These are phyloP conservation scores for Lentinula aciculospora DNA, from an alignment of 768 basidiomycete genomes.

Conservation along the genomic window DNA sequence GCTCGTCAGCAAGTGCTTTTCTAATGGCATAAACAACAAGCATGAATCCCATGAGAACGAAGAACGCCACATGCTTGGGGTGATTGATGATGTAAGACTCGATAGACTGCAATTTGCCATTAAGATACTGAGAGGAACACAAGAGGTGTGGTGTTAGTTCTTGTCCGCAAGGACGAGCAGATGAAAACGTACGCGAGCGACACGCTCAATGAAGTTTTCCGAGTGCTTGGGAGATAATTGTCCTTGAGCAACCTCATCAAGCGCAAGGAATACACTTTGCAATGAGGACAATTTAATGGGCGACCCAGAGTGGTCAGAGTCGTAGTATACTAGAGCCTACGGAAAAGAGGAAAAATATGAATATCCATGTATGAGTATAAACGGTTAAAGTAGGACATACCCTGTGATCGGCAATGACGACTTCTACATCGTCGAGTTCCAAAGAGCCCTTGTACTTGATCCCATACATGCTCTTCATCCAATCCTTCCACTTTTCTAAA, in stretches of 20 bases:
- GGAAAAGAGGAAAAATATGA: background rate
- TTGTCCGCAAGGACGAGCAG: background rate
- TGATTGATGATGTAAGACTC: slow-evolving; percentile 31
- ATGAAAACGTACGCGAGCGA: slow-evolving; percentile 43
- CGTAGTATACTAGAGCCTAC: slow-evolving; percentile 73
- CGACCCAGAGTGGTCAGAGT: slow-evolving; percentile 51
- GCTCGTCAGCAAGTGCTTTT: slow-evolving; percentile 19
- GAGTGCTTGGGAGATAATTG: slow-evolving; percentile 53
- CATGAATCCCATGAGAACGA: slow-evolving; percentile 22
- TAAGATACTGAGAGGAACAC: slow-evolving; percentile 29
- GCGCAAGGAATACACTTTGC: slow-evolving; percentile 54
- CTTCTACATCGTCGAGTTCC: slow-evolving; percentile 30
- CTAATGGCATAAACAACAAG: slow-evolving; percentile 23
- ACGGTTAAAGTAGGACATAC: slow-evolving; percentile 32
- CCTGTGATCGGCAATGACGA: slow-evolving; percentile 80
- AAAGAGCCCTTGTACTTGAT: slow-evolving; percentile 27
- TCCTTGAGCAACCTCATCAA: slow-evolving; percentile 59
- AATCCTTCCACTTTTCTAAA: slow-evolving; percentile 72
- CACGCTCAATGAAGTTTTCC: slow-evolving; percentile 63
- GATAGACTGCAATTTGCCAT: slow-evolving; percentile 29
- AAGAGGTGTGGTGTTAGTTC: background rate
- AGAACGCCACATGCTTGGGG: slow-evolving; percentile 25
- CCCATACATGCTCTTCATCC: slow-evolving; percentile 92
- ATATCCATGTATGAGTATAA: background rate
- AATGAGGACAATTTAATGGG: slow-evolving; percentile 49